phyloP scores from a whole-genome alignment of 2,329 filamentous ascomycete genomes.

The Aspergillus sp. region DNA sequence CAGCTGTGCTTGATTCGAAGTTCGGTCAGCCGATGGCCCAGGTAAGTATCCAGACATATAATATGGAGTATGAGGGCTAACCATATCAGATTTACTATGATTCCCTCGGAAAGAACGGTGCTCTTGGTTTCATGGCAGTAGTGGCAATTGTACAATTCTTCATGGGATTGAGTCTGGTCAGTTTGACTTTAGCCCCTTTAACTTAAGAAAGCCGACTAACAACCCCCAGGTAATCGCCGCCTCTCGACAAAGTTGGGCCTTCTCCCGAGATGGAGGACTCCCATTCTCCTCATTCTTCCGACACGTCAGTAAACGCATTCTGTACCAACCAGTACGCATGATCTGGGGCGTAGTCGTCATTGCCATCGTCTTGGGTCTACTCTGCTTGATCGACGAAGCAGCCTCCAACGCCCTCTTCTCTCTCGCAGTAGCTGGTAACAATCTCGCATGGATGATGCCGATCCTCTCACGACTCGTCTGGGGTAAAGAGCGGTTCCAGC shows the following conservation, averaged over 20 bases:
- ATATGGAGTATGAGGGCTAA: too few species aligned
- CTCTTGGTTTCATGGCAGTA: slow-evolving; percentile 55
- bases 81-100: slow-evolving; percentile 50
- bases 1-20: slow-evolving; percentile 42
- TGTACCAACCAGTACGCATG: slow-evolving; percentile 38
- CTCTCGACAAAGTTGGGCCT: slow-evolving; percentile 58
- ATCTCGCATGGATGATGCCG: too few species aligned
- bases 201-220: too few species aligned
- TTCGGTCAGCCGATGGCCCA: slow-evolving; percentile 58
- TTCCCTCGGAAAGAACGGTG: slow-evolving; percentile 55
- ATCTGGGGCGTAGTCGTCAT: slow-evolving; percentile 38
- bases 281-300: slow-evolving; percentile 56
- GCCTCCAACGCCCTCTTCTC: slow-evolving; percentile 49
- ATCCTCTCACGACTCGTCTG: too few species aligned
- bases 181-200: too few species aligned
- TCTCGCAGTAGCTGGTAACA: not conserved
- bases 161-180: slow-evolving; percentile 53
- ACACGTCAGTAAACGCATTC: slow-evolving; percentile 49
- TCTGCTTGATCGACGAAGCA: slow-evolving; percentile 53
- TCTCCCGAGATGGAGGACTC: slow-evolving; percentile 56
- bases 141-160: slow-evolving; percentile 59
- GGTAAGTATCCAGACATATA: not conserved
- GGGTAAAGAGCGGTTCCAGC: too few species aligned
- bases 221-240: slow-evolving; percentile 40
- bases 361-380: slow-evolving; percentile 46